Percentiles rank a stretch among this genome's conserved stretches.
Evolutionary conservation across 495 filamentous ascomycete species (phyloP).

Genomic region (Hypoxylon cercidicola): DNA sequence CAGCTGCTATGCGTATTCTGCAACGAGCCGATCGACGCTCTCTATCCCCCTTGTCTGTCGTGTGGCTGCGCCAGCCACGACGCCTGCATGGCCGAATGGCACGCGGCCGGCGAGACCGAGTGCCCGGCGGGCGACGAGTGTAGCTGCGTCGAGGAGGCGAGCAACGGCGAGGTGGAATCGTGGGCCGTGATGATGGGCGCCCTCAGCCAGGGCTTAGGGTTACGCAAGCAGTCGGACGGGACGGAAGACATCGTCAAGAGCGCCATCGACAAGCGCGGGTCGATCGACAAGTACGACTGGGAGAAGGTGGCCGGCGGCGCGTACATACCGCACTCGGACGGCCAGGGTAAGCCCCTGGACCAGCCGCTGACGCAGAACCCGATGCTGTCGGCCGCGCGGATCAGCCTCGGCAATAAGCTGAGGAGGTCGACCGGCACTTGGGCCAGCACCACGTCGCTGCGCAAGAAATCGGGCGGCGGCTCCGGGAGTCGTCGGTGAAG

Average conservation of each 20-base stretch:
- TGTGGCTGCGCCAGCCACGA: conserved; percentile 72
- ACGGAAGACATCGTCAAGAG: conserved; percentile 13
- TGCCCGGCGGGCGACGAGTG: conserved; percentile 63
- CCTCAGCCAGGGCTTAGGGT: conserved; percentile 38
- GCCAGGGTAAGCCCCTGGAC: conserved; percentile 33
- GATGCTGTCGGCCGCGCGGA: conserved; percentile 54
- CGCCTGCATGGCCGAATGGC: conserved; percentile 62
- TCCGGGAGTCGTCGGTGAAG: conserved; percentile 16
- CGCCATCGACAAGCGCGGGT: conserved; percentile 29
- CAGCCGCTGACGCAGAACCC: conserved; percentile 45
- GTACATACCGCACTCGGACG: conserved; percentile 38
- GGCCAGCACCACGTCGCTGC: conserved; percentile 42
- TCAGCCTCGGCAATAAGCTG: conserved; percentile 58
- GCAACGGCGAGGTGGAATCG: conserved; percentile 52
- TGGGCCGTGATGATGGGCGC: conserved; percentile 54
- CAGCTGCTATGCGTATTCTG: conserved; percentile 70
- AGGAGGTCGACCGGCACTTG: conserved; percentile 52
- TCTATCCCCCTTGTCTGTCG: conserved; percentile 67
- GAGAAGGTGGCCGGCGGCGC: conserved; percentile 46
- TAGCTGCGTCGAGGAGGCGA: conserved; percentile 55
- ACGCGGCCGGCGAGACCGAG: conserved; percentile 57
- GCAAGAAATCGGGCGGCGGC: conserved; percentile 32
- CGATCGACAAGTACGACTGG: conserved; percentile 48
- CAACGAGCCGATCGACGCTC: conserved; percentile 63
- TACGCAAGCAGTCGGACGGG: conserved; percentile 35